Evolutionary conservation across 495 filamentous ascomycete species (phyloP).

Genomic region (Bombardia bombarda): DNA sequence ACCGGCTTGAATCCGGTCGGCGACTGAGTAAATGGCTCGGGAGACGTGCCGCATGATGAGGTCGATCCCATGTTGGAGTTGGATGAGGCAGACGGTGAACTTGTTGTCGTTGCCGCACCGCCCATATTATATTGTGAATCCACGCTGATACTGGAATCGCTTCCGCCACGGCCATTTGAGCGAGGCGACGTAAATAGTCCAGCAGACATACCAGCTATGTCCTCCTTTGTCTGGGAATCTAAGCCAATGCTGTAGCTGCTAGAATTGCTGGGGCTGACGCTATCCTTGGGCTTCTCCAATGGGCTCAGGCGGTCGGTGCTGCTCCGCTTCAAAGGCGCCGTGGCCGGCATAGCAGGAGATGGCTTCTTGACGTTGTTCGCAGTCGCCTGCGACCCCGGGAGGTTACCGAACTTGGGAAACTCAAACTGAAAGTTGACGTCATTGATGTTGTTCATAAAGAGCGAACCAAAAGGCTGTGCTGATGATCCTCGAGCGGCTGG

Average conservation of each 20-base stretch:
- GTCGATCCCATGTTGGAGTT: slow-evolving; percentile 44
- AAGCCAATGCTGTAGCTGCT: slow-evolving; percentile 15
- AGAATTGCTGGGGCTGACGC: slow-evolving; percentile 17
- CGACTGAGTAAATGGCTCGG: slow-evolving; percentile 47
- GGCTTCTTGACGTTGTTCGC: slow-evolving; percentile 22
- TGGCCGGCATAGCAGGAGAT: slow-evolving; percentile 6
- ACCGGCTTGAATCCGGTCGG: slow-evolving; percentile 51
- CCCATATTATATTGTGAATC: slow-evolving; percentile 43
- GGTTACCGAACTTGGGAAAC: slow-evolving; percentile 80
- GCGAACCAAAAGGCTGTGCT: slow-evolving; percentile 28
- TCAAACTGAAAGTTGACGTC: slow-evolving; percentile 79
- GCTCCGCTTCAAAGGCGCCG: slow-evolving; percentile 14
- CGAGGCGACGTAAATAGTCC: slow-evolving; percentile 24
- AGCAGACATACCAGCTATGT: slow-evolving; percentile 25
- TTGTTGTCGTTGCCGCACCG: slow-evolving; percentile 31
- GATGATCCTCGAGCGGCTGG: slow-evolving; percentile 8
- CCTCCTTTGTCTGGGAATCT: slow-evolving; percentile 25
- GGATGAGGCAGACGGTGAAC: slow-evolving; percentile 59
- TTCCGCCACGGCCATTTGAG: slow-evolving; percentile 27
- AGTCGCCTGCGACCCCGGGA: slow-evolving; percentile 57
- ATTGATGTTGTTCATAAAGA: slow-evolving; percentile 54
- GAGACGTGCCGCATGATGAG: slow-evolving; percentile 75
- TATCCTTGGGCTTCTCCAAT: slow-evolving; percentile 22
- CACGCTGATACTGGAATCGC: slow-evolving; percentile 49
- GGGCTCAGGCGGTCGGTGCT: slow-evolving; percentile 24